Percentiles rank a stretch among this genome's conserved stretches.
These are phyloP conservation scores for Anthoceros angustus DNA, from an alignment of 225 moss, liverwort and hornwort species.

Conservation along the genomic window DNA sequence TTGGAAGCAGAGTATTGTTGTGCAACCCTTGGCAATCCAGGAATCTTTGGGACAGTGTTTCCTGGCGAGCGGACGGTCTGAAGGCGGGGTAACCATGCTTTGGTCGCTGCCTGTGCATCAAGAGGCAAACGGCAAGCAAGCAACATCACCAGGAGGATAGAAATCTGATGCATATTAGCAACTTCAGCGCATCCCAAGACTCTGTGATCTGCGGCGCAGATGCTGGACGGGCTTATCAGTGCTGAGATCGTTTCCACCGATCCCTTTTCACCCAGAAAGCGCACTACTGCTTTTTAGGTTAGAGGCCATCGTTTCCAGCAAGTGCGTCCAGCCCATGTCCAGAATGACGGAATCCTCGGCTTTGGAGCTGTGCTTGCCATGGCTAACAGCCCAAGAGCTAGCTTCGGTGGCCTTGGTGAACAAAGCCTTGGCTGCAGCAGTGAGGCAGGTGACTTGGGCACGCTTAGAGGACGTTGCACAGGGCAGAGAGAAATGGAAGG, in stretches of 20 bases:
- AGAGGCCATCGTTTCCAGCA: neutral
- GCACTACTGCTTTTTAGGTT: too few species aligned
- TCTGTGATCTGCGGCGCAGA: too few species aligned
- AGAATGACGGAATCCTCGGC: neutral
- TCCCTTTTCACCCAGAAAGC: too few species aligned
- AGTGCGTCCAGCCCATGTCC: neutral
- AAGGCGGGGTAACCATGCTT: too few species aligned
- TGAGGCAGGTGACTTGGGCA: conserved; percentile 22
- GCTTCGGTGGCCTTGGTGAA: conserved; percentile 33
- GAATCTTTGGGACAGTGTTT: too few species aligned
- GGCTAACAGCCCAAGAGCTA: conserved; percentile 38
- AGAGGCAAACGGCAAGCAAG: neutral
- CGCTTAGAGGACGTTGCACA: conserved; percentile 48
- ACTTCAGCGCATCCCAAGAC: neutral
- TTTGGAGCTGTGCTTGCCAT: conserved; percentile 29
- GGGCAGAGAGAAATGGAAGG: conserved; percentile 49
- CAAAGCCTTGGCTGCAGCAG: conserved; percentile 26
- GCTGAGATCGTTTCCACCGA: too few species aligned
- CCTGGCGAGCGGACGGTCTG: too few species aligned
- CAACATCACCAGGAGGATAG: neutral
- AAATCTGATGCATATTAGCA: neutral
- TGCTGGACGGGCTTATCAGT: too few species aligned
- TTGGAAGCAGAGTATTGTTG: neutral
- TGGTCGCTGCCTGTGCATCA: neutral
- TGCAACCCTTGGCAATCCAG: too few species aligned